Base-by-base conservation (phyloP, 768 basidiomycete species). In the Melanogaster broomeanus region DNA sequence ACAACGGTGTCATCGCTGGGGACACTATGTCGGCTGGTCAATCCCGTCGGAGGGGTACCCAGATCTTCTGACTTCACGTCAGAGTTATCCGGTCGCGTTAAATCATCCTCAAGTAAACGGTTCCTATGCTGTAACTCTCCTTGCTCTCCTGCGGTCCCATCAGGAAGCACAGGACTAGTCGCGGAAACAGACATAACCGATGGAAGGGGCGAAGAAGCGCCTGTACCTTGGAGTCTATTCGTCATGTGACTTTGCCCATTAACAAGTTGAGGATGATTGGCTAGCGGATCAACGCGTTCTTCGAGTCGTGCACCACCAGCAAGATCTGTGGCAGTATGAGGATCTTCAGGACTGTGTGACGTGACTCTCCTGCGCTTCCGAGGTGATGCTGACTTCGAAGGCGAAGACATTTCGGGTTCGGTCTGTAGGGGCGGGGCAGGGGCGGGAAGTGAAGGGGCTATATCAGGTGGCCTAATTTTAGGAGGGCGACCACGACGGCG, bases 1-100 rank as follows among this genome's bases (percentile, higher is more conserved):
- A 74, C 73, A 37, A 83, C 71, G 9, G 80, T 84, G 47, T 80
- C 80, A 53, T 85, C 85, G 59, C 78, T 83, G 27, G 80, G 79
- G 51, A 75, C 71, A 55, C 83, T 84, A 60, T 79, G 80, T 52
- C 73, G 72, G 56, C 78, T 80, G 43, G 79, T 75, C 49, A 70
- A 57, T 19, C 67, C 74, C 6, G 77, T 82, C 40, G 77, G 63
- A 1, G 81, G 80, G 27, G 82, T 83, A 27, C 72, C 78, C 48
- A 69, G 56, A 51, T 82, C 82, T 61, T 84, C 83, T n/a, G 74
- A 75, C 61, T 79, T 80, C 38, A 76, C 70, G 43, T 71, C 74
- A 19, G 50, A n/a, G 50, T 48, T 55, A 30, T 59, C 60, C 8
- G 41, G 55, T 49, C 41, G 55, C 11, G 38, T 30, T 6, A 40